A percentile compares a stretch with the other conserved stretches of the same genome.
These are phyloP conservation scores for Penicillium riverlandense DNA, from an alignment of 495 filamentous ascomycete species.

Conservation along the genomic window DNA sequence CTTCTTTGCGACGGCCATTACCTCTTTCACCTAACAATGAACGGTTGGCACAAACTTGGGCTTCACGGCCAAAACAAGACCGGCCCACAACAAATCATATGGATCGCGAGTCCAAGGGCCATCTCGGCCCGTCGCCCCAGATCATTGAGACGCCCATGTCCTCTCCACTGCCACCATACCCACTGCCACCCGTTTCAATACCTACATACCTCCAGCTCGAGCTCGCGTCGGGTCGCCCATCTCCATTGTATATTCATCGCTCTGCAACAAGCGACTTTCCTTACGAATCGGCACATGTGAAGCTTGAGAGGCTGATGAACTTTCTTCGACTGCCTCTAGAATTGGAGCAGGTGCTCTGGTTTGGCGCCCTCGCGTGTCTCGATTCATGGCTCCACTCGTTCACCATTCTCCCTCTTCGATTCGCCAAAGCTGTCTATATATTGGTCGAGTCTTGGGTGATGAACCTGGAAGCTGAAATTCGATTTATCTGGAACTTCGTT, in stretches of 20 bases:
- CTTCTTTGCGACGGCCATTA: constrained; percentile 17
- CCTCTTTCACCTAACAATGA: constrained; percentile 17
- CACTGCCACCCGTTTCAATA: constrained; percentile 77
- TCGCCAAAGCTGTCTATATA: constrained; percentile 74
- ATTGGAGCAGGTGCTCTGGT: constrained; percentile 79
- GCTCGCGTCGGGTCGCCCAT: constrained; percentile 71
- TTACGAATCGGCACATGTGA: constrained; percentile 94
- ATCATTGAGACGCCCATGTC: constrained; percentile 36
- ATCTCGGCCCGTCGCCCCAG: constrained; percentile 19
- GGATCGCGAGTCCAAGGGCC: constrained; percentile 33
- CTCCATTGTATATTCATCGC: constrained; percentile 81
- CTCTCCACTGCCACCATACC: constrained; percentile 62
- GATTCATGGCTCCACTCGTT: constrained; percentile 98
- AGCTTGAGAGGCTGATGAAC: constrained; percentile 87
- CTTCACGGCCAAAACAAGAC: constrained; percentile 30
- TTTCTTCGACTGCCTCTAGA: constrained; percentile 74
- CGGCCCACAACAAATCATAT: constrained; percentile 14
- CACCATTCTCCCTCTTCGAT: constrained; percentile 87
- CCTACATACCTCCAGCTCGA: constrained; percentile 87
- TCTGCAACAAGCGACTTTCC: constrained; percentile 66
- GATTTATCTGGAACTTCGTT: constrained; percentile 64
- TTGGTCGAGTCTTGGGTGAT: constrained; percentile 65
- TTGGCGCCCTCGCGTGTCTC: constrained; percentile 83
- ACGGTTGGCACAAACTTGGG: constrained; percentile 32
- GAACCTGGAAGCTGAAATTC: constrained; percentile 55